Evolutionary conservation across 768 basidiomycete genomes (phyloP).

Genomic region (Tulasnella sp.): DNA sequence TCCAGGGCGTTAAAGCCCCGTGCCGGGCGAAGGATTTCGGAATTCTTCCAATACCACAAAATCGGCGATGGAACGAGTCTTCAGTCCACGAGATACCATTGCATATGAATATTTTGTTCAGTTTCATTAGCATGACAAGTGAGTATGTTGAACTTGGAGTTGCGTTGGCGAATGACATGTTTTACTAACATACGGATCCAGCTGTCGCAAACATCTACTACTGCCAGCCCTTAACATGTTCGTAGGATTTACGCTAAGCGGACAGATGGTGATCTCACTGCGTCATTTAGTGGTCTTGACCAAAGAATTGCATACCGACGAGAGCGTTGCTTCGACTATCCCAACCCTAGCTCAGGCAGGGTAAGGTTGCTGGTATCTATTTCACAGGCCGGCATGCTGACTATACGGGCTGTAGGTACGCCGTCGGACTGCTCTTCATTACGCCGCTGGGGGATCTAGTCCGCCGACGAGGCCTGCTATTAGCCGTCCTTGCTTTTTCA

Average conservation of each 20-base stretch:
- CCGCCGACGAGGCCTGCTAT: conserved; percentile 69
- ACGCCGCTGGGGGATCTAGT: conserved; percentile 84
- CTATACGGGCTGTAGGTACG: conserved; percentile 54
- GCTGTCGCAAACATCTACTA: conserved; percentile 40
- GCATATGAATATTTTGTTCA: conserved; percentile 42
- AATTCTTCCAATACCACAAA: conserved; percentile 45
- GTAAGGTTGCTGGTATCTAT: not conserved
- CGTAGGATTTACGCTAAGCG: not conserved
- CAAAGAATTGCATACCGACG: conserved; percentile 39
- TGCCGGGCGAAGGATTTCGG: conserved; percentile 41
- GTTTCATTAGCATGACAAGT: conserved; percentile 41
- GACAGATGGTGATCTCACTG: not conserved
- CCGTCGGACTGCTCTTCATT: conserved; percentile 70
- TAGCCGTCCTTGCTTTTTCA: conserved; percentile 59
- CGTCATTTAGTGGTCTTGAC: conserved; percentile 39
- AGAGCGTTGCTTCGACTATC: conserved; percentile 42
- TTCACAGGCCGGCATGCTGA: conserved; percentile 25
- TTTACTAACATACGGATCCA: not conserved
- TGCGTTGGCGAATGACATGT: not conserved
- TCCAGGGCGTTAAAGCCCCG: not conserved
- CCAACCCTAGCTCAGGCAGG: conserved; percentile 44
- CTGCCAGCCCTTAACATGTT: conserved; percentile 38
- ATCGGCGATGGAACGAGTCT: conserved; percentile 38
- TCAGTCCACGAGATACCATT: conserved; percentile 35
- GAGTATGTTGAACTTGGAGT: not conserved